Evolutionary conservation across 176 grass and related monocot species (phyloP).

Genomic region (Poa pratensis): DNA sequence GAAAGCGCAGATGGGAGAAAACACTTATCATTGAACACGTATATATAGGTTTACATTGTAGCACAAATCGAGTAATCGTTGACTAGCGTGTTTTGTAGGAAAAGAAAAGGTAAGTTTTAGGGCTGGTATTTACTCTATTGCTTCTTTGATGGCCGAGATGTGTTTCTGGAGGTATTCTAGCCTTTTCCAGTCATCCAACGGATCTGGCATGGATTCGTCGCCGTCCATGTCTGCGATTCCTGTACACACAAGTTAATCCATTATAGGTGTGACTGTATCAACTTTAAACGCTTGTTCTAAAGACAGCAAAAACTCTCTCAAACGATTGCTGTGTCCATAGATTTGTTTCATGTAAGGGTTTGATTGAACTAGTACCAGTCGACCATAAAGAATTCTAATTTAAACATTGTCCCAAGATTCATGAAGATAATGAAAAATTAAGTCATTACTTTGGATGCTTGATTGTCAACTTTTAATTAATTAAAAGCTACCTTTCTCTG

Average conservation of each 20-base stretch:
- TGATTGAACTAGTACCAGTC: too few species aligned
- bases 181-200: neutral
- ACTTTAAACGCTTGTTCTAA: too few species aligned
- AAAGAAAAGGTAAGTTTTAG: neutral
- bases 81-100: neutral
- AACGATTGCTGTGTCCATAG: too few species aligned
- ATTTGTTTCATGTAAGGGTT: too few species aligned
- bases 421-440: too few species aligned
- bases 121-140: neutral
- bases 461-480: too few species aligned
- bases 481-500: too few species aligned
- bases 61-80: neutral
- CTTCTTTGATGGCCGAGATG: constrained; percentile 3
- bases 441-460: too few species aligned
- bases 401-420: too few species aligned
- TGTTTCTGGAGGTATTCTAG: constrained; percentile 29
- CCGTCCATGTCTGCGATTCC: neutral
- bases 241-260: neutral
- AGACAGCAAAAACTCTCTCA: too few species aligned
- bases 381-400: too few species aligned
- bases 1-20: neutral
- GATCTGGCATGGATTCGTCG: neutral
- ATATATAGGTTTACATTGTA: neutral
- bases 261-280: too few species aligned
- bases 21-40: neutral